Evolutionary conservation across 2,329 filamentous ascomycete species (phyloP).

Genomic region (Simplicillium sp.): DNA sequence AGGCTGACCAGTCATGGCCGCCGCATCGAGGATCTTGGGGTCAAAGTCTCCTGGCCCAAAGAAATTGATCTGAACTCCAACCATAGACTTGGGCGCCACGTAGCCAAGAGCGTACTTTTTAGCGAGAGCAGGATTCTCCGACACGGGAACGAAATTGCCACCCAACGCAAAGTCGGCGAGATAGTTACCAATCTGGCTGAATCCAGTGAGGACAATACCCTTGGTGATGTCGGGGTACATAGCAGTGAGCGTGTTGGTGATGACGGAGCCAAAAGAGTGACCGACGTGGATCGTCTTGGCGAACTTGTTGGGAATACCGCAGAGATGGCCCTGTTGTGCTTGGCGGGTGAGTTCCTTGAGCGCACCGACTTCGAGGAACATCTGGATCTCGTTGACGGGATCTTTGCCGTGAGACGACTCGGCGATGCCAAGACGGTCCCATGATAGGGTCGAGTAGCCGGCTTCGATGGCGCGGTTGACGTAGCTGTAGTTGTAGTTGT

Average conservation of each 20-base stretch:
- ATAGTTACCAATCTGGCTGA: conserved; percentile 38
- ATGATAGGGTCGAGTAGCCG: conserved; percentile 42
- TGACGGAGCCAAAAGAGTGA: conserved; percentile 53
- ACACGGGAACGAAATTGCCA: conserved; percentile 36
- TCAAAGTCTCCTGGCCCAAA: conserved; percentile 45
- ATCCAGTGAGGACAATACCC: conserved; percentile 51
- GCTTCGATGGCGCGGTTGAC: conserved; percentile 36
- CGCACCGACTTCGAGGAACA: conserved; percentile 37
- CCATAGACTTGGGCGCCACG: conserved; percentile 33
- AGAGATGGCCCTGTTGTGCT: conserved; percentile 34
- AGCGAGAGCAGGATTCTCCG: conserved; percentile 16
- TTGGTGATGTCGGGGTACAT: conserved; percentile 43
- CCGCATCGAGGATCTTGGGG: conserved; percentile 34
- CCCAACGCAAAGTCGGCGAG: conserved; percentile 30
- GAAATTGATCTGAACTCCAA: conserved; percentile 41
- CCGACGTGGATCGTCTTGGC: conserved; percentile 48
- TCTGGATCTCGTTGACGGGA: conserved; percentile 43
- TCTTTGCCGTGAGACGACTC: conserved; percentile 38
- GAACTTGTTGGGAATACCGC: conserved; percentile 23
- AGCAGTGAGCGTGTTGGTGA: conserved; percentile 44
- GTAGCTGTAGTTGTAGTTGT: conserved; percentile 47
- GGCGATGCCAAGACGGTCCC: conserved; percentile 46
- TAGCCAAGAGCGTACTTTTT: conserved; percentile 38
- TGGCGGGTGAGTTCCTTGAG: conserved; percentile 41
- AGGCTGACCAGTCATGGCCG: conserved; percentile 39